Evolutionary conservation across 176 grass and related monocot genomes (phyloP).

Genomic region (Pontederia paniculata): DNA sequence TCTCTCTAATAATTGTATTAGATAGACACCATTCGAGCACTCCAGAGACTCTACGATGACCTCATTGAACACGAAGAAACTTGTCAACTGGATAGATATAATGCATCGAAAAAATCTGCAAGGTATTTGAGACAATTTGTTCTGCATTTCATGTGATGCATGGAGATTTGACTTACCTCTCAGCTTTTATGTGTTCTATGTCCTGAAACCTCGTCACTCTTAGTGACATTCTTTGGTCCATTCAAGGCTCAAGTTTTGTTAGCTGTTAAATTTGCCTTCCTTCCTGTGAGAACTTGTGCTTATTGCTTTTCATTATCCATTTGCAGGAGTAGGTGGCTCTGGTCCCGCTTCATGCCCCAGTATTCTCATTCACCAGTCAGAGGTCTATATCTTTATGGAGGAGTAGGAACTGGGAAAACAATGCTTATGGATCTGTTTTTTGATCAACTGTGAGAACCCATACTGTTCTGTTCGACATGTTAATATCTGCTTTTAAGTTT

Average conservation of each 20-base stretch:
- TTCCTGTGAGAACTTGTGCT: slow-evolving; percentile 5
- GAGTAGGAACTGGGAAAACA: slow-evolving; percentile 85
- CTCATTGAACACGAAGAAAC: slow-evolving; percentile 53
- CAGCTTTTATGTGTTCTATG: too few species aligned
- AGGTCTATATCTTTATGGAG: slow-evolving; percentile 76
- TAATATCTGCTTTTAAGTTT: neutral
- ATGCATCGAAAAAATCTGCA: slow-evolving; percentile 62
- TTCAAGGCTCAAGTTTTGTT: too few species aligned
- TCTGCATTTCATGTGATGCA: neutral
- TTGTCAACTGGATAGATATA: slow-evolving; percentile 65
- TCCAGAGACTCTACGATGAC: slow-evolving; percentile 74
- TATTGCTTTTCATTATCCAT: neutral
- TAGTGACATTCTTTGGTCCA: slow-evolving; percentile 3
- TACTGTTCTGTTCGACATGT: neutral
- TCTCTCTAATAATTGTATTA: slow-evolving; percentile 26
- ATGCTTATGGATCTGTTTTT: slow-evolving; percentile 95
- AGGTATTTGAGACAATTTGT: slow-evolving; percentile 21
- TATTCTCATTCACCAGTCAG: slow-evolving; percentile 48
- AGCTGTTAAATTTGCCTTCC: neutral
- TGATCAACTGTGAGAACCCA: slow-evolving; percentile 52
- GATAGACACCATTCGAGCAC: slow-evolving; percentile 58
- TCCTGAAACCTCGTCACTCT: too few species aligned
- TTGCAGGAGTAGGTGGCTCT: slow-evolving; percentile 80
- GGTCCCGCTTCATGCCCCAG: slow-evolving; percentile 58
- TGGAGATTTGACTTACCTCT: neutral